Base-by-base conservation (phyloP, 1,284 basidiomycete species). In the Puccinia polysora region DNA sequence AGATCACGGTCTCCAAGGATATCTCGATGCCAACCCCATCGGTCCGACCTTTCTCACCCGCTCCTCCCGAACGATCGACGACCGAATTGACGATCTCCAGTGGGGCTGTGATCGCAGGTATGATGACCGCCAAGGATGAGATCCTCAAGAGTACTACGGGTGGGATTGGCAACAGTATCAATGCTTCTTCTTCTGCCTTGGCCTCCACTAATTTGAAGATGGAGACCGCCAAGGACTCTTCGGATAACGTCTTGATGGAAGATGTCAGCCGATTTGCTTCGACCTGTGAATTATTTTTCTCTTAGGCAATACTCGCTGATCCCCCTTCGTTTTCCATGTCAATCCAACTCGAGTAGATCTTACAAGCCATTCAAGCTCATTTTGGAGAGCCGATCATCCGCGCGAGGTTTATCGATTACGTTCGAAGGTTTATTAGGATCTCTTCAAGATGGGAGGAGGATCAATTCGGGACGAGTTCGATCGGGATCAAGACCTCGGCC, bases 241-340 rank as follows among this genome's bases (percentile, higher is more conserved):
- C 85, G 34, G 94, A 97, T 78, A 89, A 87, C 75, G 75, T 88
- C 14, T 95, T 97, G 80, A 90, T 97, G 78, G 91, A 97, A 73
- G 94, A 97, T 77, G 91, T 92, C 3, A 18, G 20, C 23, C 30
- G 15, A 38, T 64, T 1, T 55, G 15, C 20, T 32, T 49, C 45
- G 25, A 36, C 30, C 36, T 45, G 15, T 5, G 6, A 10, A 7
- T 18, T 58, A 28, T 58, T 25, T 28, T 34, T 58, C 10, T 15
- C 12, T n/a, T 1, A 23, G 12, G 20, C 25, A 23, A 40, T 50
- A 10, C 65, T 65, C 43, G 55, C 59, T 59, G 52, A 38, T 60
- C 6, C 34, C 43, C 60, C 60, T 28, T 2, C 14, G 14, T 58
- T 58, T 58, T 34, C 23, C 30, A 12, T 28, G 30, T 5, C 18